A percentile compares a stretch with the other conserved stretches of the same genome.
These are phyloP conservation scores for Achaetomiella virescens DNA, from an alignment of 495 filamentous ascomycete species.

Conservation along the genomic window DNA sequence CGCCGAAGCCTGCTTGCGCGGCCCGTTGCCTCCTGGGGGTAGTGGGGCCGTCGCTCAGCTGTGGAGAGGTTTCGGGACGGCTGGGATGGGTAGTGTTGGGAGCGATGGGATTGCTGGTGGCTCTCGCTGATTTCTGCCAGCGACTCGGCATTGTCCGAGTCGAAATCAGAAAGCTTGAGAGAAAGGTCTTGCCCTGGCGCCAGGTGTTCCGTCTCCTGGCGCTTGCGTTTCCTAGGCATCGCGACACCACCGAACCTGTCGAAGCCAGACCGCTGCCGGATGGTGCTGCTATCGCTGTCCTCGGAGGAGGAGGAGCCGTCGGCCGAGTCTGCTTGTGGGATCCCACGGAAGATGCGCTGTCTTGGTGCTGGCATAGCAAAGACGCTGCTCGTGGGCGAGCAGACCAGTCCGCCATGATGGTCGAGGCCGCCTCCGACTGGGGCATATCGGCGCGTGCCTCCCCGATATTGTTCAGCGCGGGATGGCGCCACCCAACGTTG, in stretches of 20 bases:
- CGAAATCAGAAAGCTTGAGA: neutral
- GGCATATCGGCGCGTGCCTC: neutral
- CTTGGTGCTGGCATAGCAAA: slow-evolving; percentile 1
- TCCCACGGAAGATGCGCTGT: slow-evolving; percentile 2
- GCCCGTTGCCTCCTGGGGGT: neutral
- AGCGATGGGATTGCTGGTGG: neutral
- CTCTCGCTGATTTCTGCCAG: neutral
- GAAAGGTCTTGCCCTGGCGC: neutral
- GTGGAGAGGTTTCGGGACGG: slow-evolving; percentile 36
- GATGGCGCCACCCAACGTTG: too few relatives aligned
- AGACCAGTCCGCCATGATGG: neutral
- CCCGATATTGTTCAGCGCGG: neutral
- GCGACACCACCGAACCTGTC: neutral
- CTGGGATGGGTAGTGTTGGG: neutral
- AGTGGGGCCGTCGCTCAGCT: neutral
- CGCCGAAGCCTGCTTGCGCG: neutral
- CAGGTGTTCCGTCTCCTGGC: slow-evolving; percentile 12
- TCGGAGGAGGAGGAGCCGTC: neutral
- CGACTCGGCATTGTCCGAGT: slow-evolving; percentile 18
- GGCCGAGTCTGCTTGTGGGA: neutral
- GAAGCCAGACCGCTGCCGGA: neutral
- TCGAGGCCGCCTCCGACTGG: neutral
- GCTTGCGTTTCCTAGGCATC: slow-evolving; percentile 6
- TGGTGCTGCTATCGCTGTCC: neutral
- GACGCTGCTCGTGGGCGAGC: neutral